These are phyloP conservation scores for Starmerella asiatica DNA, from an alignment of 805 yeast genomes.

Conservation along the genomic window DNA sequence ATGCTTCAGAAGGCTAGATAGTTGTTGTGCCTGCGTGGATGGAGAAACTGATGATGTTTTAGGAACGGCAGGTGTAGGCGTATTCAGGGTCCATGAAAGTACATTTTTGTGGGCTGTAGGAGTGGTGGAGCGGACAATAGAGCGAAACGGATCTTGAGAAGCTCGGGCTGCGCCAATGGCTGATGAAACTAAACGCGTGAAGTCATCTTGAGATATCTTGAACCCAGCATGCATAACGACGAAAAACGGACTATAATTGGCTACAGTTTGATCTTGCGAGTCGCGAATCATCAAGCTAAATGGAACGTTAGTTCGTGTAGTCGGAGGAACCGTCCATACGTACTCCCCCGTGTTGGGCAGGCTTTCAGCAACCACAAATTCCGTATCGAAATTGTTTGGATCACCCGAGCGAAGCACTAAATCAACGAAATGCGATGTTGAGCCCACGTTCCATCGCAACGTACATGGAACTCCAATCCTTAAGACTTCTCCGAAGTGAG, in stretches of 20 bases:
- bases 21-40: too few relatives aligned
- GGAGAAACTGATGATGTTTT: too few relatives aligned
- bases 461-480: constrained; percentile 19
- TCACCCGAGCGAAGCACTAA: constrained; percentile 22
- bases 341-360: constrained; percentile 24
- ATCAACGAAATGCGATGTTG: constrained; percentile 19
- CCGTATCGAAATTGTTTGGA: constrained; percentile 16
- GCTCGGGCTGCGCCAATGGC: too few relatives aligned
- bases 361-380: constrained; percentile 21
- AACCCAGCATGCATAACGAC: neutral
- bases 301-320: constrained; percentile 16
- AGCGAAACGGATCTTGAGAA: too few relatives aligned
- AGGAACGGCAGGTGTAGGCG: too few relatives aligned
- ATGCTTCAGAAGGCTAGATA: too few relatives aligned
- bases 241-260: constrained; percentile 21
- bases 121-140: too few relatives aligned
- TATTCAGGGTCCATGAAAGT: too few relatives aligned
- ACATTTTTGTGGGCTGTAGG: too few relatives aligned
- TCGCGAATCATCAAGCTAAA: constrained; percentile 22
- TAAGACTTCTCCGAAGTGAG: constrained; percentile 21
- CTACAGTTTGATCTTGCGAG: constrained; percentile 11
- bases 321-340: constrained; percentile 22
- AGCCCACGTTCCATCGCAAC: constrained; percentile 23
- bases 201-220: neutral
- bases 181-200: neutral